Base-by-base conservation (phyloP, 2,329 filamentous ascomycete genomes). In the Chrysosporium queenslandicum region DNA sequence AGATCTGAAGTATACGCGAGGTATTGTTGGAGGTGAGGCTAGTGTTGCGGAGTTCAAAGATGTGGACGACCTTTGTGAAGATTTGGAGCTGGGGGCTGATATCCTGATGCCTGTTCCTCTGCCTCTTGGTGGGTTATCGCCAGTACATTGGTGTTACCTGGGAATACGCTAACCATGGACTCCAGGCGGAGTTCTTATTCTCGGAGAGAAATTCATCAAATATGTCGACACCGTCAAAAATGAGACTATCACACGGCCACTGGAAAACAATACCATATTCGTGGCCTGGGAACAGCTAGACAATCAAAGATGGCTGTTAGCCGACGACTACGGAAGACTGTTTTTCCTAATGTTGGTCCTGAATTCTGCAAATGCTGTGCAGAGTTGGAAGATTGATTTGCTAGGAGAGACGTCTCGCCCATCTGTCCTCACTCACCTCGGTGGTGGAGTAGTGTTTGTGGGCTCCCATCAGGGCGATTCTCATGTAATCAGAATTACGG, bases 391-490 rank as follows among this genome's bases (percentile, higher is more conserved):
- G 50, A 74, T 96, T 18, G 77, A 80, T 47, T 71, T 77, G 20
- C 76, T 94, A 18, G 81, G 81, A 3, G 68, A 67, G 45, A 90
- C 85, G 0, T 87, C 89, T 12, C 79, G 87, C 58, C 87, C 91
- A 8, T 85, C 83, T 5, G 81, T 77, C 12, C 71, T 98, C 40
- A 82, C 94, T 0, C 92, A 94, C 63, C 75, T 96, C 6, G 69
- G 68, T 8, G 67, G 63, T 4, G 79, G 83, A 0, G 74, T 85
- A 43, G 74, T 96, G 11, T 97, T 94, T 64, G 76, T 98, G 37
- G 92, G 87, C 9, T 96, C 91, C 1, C 90, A 96, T 66, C 86
- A 92, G 61, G 91, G 91, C 32, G 87, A 98, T 66, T 94, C 88
- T 1, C 89, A 96, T 64, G 76, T 97, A 7, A 78, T 92, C 45